Percentiles rank a stretch among this genome's conserved stretches.
phyloP scores from a whole-genome alignment of 345 rosid species.

The Geranium rotundifolium region DNA sequence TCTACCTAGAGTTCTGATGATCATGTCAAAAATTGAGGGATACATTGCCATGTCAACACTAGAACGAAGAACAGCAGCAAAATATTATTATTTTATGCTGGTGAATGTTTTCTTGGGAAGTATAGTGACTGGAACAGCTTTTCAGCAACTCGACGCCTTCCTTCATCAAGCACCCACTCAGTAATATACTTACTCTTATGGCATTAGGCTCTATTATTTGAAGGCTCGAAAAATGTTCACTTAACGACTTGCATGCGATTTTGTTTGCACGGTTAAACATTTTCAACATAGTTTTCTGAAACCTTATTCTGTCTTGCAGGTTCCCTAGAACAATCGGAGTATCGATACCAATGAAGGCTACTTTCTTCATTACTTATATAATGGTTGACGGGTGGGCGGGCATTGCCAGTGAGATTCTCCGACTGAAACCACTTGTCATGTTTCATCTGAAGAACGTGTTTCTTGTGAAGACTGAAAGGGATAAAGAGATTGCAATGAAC shows the following conservation, averaged over 20 bases:
- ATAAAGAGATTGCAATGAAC: constrained; percentile 74
- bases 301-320: constrained; percentile 26
- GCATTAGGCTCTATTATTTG: constrained; percentile 1
- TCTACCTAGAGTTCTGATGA: constrained; percentile 60
- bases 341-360: constrained; percentile 96
- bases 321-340: constrained; percentile 94
- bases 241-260: too few species aligned
- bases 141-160: constrained; percentile 78
- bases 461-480: constrained; percentile 78
- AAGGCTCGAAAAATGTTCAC: too few species aligned
- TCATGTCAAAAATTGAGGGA: constrained; percentile 95
- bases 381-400: constrained; percentile 99
- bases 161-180: constrained; percentile 88
- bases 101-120: constrained; percentile 97
- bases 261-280: too few species aligned
- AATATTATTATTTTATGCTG: constrained; percentile 91
- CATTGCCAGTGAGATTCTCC: constrained; percentile 83
- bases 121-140: constrained; percentile 86
- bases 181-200: constrained; percentile 28
- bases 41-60: constrained; percentile 66
- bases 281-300: too few species aligned
- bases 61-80: constrained; percentile 78
- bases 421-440: constrained; percentile 65
- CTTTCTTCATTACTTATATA: constrained; percentile 84
- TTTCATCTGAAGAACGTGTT: constrained; percentile 91